Base-by-base conservation (phyloP, 2,329 filamentous ascomycete genomes). In the Pseudopithomyces chartarum region DNA sequence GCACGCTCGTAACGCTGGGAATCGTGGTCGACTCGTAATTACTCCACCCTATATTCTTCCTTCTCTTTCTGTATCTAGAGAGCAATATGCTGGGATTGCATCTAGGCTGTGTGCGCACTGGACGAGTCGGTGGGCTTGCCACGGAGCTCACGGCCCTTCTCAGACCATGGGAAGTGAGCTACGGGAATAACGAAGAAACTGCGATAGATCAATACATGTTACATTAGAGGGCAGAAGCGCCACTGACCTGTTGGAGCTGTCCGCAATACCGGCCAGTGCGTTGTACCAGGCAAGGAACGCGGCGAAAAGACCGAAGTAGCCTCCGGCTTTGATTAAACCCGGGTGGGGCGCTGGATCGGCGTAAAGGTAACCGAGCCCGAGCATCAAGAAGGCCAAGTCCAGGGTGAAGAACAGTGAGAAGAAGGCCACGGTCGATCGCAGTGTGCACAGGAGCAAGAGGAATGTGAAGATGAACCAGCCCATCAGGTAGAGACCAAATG, bases 181-280 rank as follows among this genome's bases (percentile, higher is more conserved):
- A 97, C 92, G 50, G 93, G 94, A 60, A 96, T 87, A 76, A 95
- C 84, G 83, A 97, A 95, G 87, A 97, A 97, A 82, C 91, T 95
- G 69, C 58, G 54, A 19, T 29, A 40, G 7, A 49, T 69, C 47
- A 70, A 60, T 38, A 54, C 11, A 15, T 42, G 32, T 6, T 32
- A 17, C 11, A 15, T 8, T 32, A 26, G n/a, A 13, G 17, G 1
- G 6, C 8, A n/a, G 38, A 10, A 38, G 6, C 19, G 11, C 19
- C 33, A 68, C 71, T 60, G 46, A 78, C 76, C 76, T 81, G 76
- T 84, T 84, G 58, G 75, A 79, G 57, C 76, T 77, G 67, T 84
- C 82, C n/a, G 81, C 81, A 59, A 84, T 79, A 80, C 82, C 82
- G 43, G 82, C 82, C 10, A 83, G 73, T 3, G 80, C 81, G 57